Evolutionary conservation across 108 stramenopile genomes (phyloP), one percentile per base, ranked within the genome.

Genomic region (Nitzschia palea): DNA sequence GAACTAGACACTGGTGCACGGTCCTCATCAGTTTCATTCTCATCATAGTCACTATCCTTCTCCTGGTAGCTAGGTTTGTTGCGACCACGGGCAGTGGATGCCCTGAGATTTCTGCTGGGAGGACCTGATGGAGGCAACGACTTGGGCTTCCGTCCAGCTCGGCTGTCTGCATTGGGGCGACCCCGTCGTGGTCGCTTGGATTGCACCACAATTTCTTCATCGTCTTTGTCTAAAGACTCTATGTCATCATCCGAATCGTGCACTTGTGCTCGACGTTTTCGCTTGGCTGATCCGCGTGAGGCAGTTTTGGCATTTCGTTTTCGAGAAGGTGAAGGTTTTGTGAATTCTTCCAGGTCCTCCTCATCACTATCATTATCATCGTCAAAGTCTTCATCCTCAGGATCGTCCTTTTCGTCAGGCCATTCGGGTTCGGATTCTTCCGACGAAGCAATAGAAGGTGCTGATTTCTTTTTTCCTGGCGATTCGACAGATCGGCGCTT

Each of bases 311-410:
- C 20, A 18, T 14, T 58, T 12, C 27, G 45, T 3, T 55, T 71
- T 43, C 53, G 30, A 20, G 52, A 30, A n/a, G 42, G 67, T 14
- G 37, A 22, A 32, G 65, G 40, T 4, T 40, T 14, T 20, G 20
- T 54, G 23, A 44, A 67, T 44, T 58, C 55, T 53, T 60, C 62
- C 22, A 51, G 14, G 1, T 44, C 62, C 15, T 45, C 62, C 29
- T 78, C 77, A 44, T 27, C 50, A 25, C 57, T 71, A 47, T 59
- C 63, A 25, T 80, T 65, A 20, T 5, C 47, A 63, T 63, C 68
- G 29, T 68, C 67, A 32, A 63, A 50, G 3, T 63, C 66, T 44
- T 67, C 64, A 65, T 65, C 64, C 18, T 65, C 29, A 4, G 47
- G 33, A 52, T 65, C 51, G 27, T 65, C 64, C 22, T 32, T 44